A percentile compares a stretch with the other conserved stretches of the same genome.
These are phyloP conservation scores for Colletotrichum caudatum DNA, from an alignment of 2,329 filamentous ascomycete species.

Conservation along the genomic window DNA sequence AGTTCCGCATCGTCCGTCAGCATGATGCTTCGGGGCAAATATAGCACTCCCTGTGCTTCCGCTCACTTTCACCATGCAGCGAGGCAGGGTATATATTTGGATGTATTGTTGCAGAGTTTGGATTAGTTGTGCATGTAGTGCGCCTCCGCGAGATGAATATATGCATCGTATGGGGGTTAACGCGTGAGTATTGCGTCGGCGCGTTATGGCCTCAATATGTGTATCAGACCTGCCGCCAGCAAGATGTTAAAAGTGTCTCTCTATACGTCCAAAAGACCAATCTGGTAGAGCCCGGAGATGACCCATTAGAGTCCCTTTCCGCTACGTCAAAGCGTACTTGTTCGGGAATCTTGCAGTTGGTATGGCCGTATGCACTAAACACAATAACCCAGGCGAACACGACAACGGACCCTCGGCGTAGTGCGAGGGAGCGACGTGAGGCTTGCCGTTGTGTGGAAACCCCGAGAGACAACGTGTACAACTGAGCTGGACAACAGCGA, in stretches of 20 bases:
- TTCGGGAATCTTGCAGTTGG: background rate
- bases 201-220: slow-evolving; percentile 27
- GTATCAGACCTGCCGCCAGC: slow-evolving; percentile 23
- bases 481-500: slow-evolving; percentile 14
- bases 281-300: background rate
- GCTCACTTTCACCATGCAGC: background rate
- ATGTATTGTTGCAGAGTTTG: background rate
- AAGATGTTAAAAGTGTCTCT: slow-evolving; percentile 18
- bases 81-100: background rate
- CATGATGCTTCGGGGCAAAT: slow-evolving; percentile 21
- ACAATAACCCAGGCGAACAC: slow-evolving; percentile 6
- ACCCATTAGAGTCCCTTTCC: background rate
- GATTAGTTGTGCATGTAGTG: slow-evolving; percentile 18
- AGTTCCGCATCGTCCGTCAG: slow-evolving; percentile 10
- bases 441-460: slow-evolving; percentile 23
- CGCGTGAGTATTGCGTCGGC: slow-evolving; percentile 12
- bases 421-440: slow-evolving; percentile 5
- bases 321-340: background rate
- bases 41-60: slow-evolving; percentile 17
- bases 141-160: slow-evolving; percentile 21
- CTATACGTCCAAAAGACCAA: slow-evolving; percentile 6
- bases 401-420: background rate
- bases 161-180: slow-evolving; percentile 34
- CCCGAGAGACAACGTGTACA: slow-evolving; percentile 19
- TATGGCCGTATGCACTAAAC: background rate